Evolutionary conservation across 2,329 filamentous ascomycete species (phyloP).

Genomic region (Hypomyces perniciosus): DNA sequence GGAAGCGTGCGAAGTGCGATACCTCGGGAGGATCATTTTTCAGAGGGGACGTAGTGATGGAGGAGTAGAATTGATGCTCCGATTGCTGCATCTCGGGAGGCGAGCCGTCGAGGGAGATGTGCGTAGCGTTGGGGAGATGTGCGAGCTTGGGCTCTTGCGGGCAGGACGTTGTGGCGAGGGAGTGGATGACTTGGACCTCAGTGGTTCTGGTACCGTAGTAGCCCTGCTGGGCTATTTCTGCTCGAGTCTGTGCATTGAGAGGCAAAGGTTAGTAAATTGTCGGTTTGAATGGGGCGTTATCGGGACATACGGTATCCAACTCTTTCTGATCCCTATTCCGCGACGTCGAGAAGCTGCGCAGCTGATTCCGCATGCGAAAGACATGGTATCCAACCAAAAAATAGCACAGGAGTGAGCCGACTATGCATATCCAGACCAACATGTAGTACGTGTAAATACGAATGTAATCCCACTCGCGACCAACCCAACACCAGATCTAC

Average conservation of each 20-base stretch:
- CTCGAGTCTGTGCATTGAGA: slow-evolving; percentile 16
- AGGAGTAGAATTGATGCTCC: slow-evolving; percentile 29
- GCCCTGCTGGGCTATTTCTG: slow-evolving; percentile 26
- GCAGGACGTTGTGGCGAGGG: slow-evolving; percentile 16
- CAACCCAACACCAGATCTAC: slow-evolving; percentile 60
- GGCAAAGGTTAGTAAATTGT: neutral
- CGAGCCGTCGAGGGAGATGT: slow-evolving; percentile 19
- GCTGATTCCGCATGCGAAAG: slow-evolving; percentile 50
- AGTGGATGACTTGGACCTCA: slow-evolving; percentile 42
- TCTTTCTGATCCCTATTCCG: slow-evolving; percentile 23
- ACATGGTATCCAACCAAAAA: slow-evolving; percentile 53
- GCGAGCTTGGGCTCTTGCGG: slow-evolving; percentile 21
- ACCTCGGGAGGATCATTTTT: slow-evolving; percentile 11
- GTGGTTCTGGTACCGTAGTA: slow-evolving; percentile 48
- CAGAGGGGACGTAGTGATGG: slow-evolving; percentile 22
- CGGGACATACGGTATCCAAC: slow-evolving; percentile 28
- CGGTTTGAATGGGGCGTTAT: neutral
- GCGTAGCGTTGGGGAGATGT: slow-evolving; percentile 13
- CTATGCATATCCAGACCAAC: slow-evolving; percentile 55
- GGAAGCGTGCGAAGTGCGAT: slow-evolving; percentile 12
- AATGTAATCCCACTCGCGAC: slow-evolving; percentile 45
- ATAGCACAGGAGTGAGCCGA: slow-evolving; percentile 50
- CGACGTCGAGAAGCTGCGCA: slow-evolving; percentile 45
- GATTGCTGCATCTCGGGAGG: slow-evolving; percentile 14
- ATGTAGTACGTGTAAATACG: slow-evolving; percentile 58